These are phyloP conservation scores for Yamadazyma sp. DNA, from an alignment of 1,139 yeast species.

Conservation along the genomic window DNA sequence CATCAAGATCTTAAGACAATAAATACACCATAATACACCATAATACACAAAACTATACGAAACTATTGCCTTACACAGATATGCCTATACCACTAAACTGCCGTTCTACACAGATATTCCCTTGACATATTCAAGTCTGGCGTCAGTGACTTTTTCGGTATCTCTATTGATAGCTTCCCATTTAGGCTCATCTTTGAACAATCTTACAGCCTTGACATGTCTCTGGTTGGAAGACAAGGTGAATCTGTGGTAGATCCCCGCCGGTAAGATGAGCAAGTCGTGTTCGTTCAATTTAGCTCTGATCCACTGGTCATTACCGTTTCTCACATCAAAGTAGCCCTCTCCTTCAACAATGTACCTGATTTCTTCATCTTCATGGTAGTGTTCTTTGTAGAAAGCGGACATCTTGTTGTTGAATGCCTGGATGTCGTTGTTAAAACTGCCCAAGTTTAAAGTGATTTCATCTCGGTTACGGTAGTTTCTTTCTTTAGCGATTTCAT, in stretches of 20 bases:
- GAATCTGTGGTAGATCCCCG: conserved; percentile 92
- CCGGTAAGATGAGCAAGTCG: conserved; percentile 78
- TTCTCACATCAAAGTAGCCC: conserved; percentile 89
- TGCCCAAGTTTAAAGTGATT: conserved; percentile 57
- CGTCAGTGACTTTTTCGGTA: conserved; percentile 26
- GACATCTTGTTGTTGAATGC: conserved; percentile 66
- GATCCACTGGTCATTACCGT: conserved; percentile 71
- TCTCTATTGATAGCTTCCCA: conserved; percentile 87
- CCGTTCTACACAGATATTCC: conserved; percentile 24
- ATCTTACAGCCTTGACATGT: conserved; percentile 72
- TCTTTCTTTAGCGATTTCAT: conserved; percentile 66
- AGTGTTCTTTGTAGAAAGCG: conserved; percentile 79
- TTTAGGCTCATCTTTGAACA: conserved; percentile 93
- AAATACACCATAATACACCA: not conserved
- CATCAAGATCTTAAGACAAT: conserved; percentile 55
- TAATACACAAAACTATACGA: no score
- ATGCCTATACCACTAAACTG: not conserved
- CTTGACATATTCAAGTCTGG: conserved; percentile 32
- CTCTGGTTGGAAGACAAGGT: conserved; percentile 62
- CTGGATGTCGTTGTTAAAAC: conserved; percentile 61
- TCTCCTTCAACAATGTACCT: conserved; percentile 86
- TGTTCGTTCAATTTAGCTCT: conserved; percentile 62
- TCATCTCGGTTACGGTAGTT: conserved; percentile 79
- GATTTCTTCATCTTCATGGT: conserved; percentile 97
- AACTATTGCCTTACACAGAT: no score